Percentiles rank a stretch among this genome's conserved stretches.
Conservation (phyloP, 2,329 filamentous ascomycete species). For the Drechslera avenae region DNA sequence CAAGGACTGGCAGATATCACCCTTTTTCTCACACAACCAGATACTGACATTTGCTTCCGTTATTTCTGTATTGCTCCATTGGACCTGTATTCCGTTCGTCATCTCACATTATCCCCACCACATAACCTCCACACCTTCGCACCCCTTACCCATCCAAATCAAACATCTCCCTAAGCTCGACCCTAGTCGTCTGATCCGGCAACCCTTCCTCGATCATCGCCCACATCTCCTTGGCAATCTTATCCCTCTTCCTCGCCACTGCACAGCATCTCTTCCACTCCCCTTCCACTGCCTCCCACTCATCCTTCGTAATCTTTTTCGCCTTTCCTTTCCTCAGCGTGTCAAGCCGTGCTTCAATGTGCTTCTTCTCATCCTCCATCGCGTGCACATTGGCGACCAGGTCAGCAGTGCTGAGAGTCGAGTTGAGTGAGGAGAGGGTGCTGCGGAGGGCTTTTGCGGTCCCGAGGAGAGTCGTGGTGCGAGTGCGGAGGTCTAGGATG, state of each 20-base stretch:
- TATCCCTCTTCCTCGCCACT: constrained; percentile 51
- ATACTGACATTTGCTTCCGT: too few relatives aligned
- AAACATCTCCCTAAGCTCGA: constrained; percentile 57
- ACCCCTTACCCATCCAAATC: constrained; percentile 41
- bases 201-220: constrained; percentile 54
- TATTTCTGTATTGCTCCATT: too few relatives aligned
- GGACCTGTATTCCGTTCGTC: not conserved
- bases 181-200: constrained; percentile 53
- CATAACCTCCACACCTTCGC: too few relatives aligned
- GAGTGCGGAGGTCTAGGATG: constrained; percentile 54
- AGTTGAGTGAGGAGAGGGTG: constrained; percentile 53
- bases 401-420: constrained; percentile 57
- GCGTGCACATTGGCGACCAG: constrained; percentile 52
- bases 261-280: constrained; percentile 53
- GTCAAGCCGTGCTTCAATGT: constrained; percentile 50
- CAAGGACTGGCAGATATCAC: not conserved
- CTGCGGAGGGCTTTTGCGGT: constrained; percentile 57
- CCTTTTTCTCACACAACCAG: not conserved
- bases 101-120: not conserved
- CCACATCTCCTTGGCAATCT: constrained; percentile 60
- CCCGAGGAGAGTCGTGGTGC: constrained; percentile 52
- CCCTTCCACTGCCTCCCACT: constrained; percentile 53
- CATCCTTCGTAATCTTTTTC: constrained; percentile 50
- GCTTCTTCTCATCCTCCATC: constrained; percentile 53
- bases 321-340: constrained; percentile 49